Base-by-base conservation (phyloP, 495 filamentous ascomycete genomes). In the Penicillium bialowiezense region DNA sequence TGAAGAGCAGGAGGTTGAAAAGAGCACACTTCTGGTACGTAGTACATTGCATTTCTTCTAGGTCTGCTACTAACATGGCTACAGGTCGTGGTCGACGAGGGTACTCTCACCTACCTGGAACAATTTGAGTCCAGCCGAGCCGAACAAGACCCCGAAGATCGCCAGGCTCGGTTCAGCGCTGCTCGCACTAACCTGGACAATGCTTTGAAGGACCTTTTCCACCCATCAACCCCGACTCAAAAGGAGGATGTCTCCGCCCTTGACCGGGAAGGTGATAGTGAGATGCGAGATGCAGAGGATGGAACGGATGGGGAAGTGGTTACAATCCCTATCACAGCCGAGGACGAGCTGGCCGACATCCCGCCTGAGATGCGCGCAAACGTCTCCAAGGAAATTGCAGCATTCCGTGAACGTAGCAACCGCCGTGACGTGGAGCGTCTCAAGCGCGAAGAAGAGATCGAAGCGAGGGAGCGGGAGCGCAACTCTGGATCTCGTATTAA, bases 301-400 rank as follows among this genome's bases (percentile, higher is more conserved):
- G 13, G 68, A 73, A 37, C n/a, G n/a, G 82, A 88, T 48, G 67
- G 62, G 24, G 91, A 96, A 69, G 85, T 97, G 26, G 86, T 97
- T 54, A 96, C 90, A 34, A 97, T 96, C 51, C 87, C 89, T 3
- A 80, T 96, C 29, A 87, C 88, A 7, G 80, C 85, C 20, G 93
- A 99, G 56, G 93, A 99, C 62, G 93, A 99, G 58, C 76, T 99
- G 23, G 86, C 89, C 33, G 95, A 99, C 59, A 96, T 99, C 46
- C 93, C 93, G 2, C 85, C 88, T 9, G 93, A 97, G 59, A 92
- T 92, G 91, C 85, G 93, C n/a, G 93, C 92, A 59, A 96, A 86
- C 7, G 92, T 99, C 19, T 90, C 93, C 7, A 86, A 86, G 51
- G 95, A 99, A 57, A 99, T 99, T 54, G 81, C 88, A 7, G 88